These are phyloP conservation scores for Debaryomyces udenii DNA, from an alignment of 1,139 yeast genomes.

Conservation along the genomic window DNA sequence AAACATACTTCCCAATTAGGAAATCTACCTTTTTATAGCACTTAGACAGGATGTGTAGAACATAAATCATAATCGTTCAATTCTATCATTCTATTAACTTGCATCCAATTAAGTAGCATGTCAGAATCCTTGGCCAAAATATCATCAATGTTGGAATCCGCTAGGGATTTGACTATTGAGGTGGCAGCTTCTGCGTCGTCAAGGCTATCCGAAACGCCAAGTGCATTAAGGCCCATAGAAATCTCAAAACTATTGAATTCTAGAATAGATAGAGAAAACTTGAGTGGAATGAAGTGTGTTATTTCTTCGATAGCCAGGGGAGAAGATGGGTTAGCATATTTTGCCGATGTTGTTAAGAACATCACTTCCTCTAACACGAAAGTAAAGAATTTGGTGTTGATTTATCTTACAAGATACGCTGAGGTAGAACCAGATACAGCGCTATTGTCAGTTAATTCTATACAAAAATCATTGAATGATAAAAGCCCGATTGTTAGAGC, in stretches of 20 bases:
- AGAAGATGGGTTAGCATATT: constrained; percentile 61
- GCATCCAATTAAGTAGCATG: constrained; percentile 25
- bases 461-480: constrained; percentile 80
- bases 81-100: neutral
- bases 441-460: constrained; percentile 83
- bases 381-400: constrained; percentile 75
- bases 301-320: constrained; percentile 69
- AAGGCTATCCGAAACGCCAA: constrained; percentile 58
- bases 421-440: constrained; percentile 89
- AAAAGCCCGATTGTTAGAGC: constrained; percentile 69
- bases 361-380: constrained; percentile 72
- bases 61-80: too few species aligned
- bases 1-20: constrained; percentile 14
- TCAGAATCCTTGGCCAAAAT: constrained; percentile 45
- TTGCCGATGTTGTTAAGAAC: constrained; percentile 89
- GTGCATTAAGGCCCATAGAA: constrained; percentile 61
- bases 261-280: constrained; percentile 67
- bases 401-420: constrained; percentile 76
- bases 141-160: constrained; percentile 68
- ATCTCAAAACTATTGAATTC: constrained; percentile 69
- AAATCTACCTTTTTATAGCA: constrained; percentile 10
- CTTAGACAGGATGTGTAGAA: too few species aligned
- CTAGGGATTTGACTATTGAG: constrained; percentile 75
- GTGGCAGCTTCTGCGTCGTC: constrained; percentile 83
- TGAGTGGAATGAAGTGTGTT: constrained; percentile 76